Percentiles rank a stretch among this genome's conserved stretches.
phyloP scores from a whole-genome alignment of 345 rosid genomes.

The Acer campestre region DNA sequence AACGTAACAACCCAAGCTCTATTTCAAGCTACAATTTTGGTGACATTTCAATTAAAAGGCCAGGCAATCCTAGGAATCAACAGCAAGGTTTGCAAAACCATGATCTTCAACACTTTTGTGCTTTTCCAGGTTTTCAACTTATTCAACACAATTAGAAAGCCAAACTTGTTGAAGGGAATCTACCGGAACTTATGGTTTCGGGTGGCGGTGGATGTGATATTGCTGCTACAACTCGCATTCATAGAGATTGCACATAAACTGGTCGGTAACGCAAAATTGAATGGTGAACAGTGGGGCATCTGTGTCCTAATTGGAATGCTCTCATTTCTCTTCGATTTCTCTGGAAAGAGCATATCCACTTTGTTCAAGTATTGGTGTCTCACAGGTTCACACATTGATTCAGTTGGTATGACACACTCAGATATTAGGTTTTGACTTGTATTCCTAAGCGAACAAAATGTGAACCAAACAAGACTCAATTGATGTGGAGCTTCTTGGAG shows the following conservation, averaged over 20 bases:
- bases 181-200: background rate
- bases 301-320: slow-evolving; percentile 10
- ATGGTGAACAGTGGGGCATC: slow-evolving; percentile 1
- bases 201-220: background rate
- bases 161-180: slow-evolving; percentile 3
- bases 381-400: no score
- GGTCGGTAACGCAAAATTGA: background rate
- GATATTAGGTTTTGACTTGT: no score
- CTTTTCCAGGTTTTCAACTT: slow-evolving; percentile 9
- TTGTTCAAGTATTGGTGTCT: background rate
- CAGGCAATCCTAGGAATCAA: background rate
- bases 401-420: no score
- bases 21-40: background rate
- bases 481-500: no score
- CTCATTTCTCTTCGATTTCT: background rate
- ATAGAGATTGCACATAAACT: background rate
- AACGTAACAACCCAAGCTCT: background rate
- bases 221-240: slow-evolving; percentile 9
- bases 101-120: slow-evolving; percentile 11
- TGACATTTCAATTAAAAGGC: slow-evolving; percentile 8
- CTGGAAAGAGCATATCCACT: background rate
- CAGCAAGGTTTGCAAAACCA: slow-evolving; percentile 5
- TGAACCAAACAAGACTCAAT: no score
- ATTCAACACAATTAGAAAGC: background rate
- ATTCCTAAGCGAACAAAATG: no score